Conservation (phyloP, 306 rosid genomes). For the apple (Malus domestica) region ASM211411v1 NC_041794.1:37087501-37088000, state of each 20-base stretch:
- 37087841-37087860: background rate
- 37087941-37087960: slow-evolving; percentile 46
- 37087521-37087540: background rate
- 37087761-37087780: background rate
- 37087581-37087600: slow-evolving; percentile 81
- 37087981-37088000: slow-evolving; percentile 99
- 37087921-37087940: background rate
- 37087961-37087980: slow-evolving; percentile 98
- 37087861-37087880: slow-evolving; percentile 8
- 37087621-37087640: slow-evolving; percentile 98
- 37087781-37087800: background rate
- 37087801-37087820: background rate
- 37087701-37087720: slow-evolving; percentile 99
- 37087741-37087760: slow-evolving; percentile 28
- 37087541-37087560: background rate
- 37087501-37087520: background rate
- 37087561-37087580: slow-evolving; percentile 79
- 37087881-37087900: background rate
- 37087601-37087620: slow-evolving; percentile 95
- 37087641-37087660: slow-evolving; percentile 99
- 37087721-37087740: slow-evolving; percentile 99
- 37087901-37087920: background rate
- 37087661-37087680: slow-evolving; percentile 99
- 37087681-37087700: slow-evolving; percentile 93
- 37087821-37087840: background rate